Evolutionary conservation across 345 rosid genomes (phyloP).

Genomic region (Aurinia saxatilis): DNA sequence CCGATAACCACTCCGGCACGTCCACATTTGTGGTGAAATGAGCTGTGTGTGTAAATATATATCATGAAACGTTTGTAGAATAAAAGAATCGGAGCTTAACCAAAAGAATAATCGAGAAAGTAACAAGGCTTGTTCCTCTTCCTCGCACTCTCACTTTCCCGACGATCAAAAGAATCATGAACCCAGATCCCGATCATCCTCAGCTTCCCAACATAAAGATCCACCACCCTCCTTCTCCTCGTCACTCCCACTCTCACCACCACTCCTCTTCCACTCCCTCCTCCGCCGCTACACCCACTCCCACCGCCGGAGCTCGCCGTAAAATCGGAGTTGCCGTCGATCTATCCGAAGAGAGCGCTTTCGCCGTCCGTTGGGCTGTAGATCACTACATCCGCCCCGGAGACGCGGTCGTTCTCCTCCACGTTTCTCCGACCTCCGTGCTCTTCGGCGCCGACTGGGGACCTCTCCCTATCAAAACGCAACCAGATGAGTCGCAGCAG

Average conservation of each 20-base stretch:
- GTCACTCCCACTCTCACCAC: conserved; percentile 31
- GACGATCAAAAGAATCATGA: conserved; percentile 20
- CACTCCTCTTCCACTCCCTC: conserved; percentile 31
- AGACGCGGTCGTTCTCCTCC: conserved; percentile 88
- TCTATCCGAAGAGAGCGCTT: conserved; percentile 76
- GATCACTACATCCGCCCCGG: conserved; percentile 88
- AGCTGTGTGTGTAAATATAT: no score
- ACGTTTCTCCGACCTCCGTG: conserved; percentile 96
- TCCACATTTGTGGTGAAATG: neutral
- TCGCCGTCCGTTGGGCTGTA: conserved; percentile 90
- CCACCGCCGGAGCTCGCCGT: conserved; percentile 83
- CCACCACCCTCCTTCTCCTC: conserved; percentile 58
- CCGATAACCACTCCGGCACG: conserved; percentile 57
- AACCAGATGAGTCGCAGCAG: conserved; percentile 14
- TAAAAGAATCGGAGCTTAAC: no score
- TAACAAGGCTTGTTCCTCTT: neutral
- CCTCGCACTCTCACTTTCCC: neutral
- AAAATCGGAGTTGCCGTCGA: conserved; percentile 89
- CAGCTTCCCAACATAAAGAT: conserved; percentile 76
- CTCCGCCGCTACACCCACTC: conserved; percentile 49
- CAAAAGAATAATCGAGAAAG: neutral
- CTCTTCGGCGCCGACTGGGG: conserved; percentile 98
- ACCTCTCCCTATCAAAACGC: conserved; percentile 33
- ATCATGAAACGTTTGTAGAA: no score
- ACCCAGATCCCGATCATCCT: conserved; percentile 46